A percentile compares a stretch with the other conserved stretches of the same genome.
phyloP scores from a whole-genome alignment of 208 protist genomes.

The Acanthamoeba castellanii region DNA sequence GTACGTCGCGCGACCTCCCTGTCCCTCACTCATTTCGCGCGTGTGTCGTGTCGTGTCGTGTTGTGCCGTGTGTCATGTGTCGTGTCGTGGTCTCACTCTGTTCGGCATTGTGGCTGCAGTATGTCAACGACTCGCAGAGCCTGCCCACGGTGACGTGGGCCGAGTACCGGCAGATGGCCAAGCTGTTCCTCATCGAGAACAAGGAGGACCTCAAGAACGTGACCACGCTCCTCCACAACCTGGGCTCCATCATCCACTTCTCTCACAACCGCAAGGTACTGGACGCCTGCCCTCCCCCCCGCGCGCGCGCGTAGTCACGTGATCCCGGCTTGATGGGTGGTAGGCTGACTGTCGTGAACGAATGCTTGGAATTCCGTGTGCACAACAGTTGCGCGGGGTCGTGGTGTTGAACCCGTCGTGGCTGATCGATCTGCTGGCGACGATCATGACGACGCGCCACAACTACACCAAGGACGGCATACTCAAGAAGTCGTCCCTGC shows the following conservation, averaged over 20 bases:
- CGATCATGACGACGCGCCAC: constrained; percentile 67
- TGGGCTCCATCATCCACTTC: constrained; percentile 57
- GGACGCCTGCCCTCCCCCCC: not conserved
- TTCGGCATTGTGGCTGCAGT: no score
- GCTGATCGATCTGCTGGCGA: constrained; percentile 80
- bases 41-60: constrained; percentile 3
- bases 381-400: constrained; percentile 72
- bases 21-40: not conserved
- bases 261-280: not conserved
- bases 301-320: not conserved
- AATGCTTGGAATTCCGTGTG: no score
- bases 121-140: not conserved
- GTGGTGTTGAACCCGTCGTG: constrained; percentile 79
- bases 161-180: no score
- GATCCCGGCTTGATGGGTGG: no score
- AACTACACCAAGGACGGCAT: constrained; percentile 57
- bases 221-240: constrained; percentile 66
- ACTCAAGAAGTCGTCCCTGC: not conserved
- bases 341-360: no score
- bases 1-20: not conserved
- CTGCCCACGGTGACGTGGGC: not conserved
- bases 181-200: not conserved
- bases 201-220: constrained; percentile 2
- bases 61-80: not conserved
- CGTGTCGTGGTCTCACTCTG: not conserved